A percentile compares a stretch with the other conserved stretches of the same genome.
These are phyloP conservation scores for Trichoderma asperellum DNA, from an alignment of 2,329 filamentous ascomycete species.

Conservation along the genomic window DNA sequence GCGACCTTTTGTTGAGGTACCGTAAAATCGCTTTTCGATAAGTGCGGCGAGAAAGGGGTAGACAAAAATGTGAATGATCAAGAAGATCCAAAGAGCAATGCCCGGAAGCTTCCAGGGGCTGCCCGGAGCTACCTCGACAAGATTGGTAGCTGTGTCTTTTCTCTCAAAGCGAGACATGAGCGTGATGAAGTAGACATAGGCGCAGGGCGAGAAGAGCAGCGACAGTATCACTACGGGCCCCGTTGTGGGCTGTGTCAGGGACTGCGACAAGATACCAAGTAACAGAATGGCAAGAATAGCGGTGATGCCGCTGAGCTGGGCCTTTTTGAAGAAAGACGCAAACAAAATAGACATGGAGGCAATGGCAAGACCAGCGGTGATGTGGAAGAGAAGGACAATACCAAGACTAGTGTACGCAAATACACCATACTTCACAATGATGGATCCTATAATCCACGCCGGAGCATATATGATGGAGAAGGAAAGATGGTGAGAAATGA, in stretches of 20 bases:
- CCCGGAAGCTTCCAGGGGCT: slow-evolving; percentile 72
- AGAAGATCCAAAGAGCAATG: slow-evolving; percentile 76
- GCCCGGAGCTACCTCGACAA: slow-evolving; percentile 64
- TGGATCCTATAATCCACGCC: slow-evolving; percentile 77
- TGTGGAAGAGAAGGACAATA: slow-evolving; percentile 73
- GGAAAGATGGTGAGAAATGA: slow-evolving; percentile 77
- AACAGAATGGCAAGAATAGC: slow-evolving; percentile 73
- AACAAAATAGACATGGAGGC: slow-evolving; percentile 81
- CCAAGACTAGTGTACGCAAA: slow-evolving; percentile 65
- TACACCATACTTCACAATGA: slow-evolving; percentile 66
- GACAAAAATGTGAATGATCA: slow-evolving; percentile 74
- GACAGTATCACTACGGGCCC: slow-evolving; percentile 70
- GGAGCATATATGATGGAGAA: slow-evolving; percentile 81
- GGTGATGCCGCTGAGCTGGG: slow-evolving; percentile 84
- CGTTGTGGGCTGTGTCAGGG: slow-evolving; percentile 65
- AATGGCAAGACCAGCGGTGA: slow-evolving; percentile 76
- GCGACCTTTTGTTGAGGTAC: slow-evolving; percentile 68
- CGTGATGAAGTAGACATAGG: slow-evolving; percentile 80
- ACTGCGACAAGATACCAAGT: slow-evolving; percentile 81
- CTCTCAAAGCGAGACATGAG: slow-evolving; percentile 78
- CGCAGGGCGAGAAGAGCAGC: slow-evolving; percentile 82
- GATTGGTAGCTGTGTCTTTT: slow-evolving; percentile 60
- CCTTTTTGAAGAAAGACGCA: slow-evolving; percentile 81
- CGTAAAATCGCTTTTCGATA: slow-evolving; percentile 75
- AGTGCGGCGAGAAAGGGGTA: slow-evolving; percentile 77